phyloP scores from a whole-genome alignment of 2,329 filamentous ascomycete genomes.

The Aspergillus tubingensis region DNA sequence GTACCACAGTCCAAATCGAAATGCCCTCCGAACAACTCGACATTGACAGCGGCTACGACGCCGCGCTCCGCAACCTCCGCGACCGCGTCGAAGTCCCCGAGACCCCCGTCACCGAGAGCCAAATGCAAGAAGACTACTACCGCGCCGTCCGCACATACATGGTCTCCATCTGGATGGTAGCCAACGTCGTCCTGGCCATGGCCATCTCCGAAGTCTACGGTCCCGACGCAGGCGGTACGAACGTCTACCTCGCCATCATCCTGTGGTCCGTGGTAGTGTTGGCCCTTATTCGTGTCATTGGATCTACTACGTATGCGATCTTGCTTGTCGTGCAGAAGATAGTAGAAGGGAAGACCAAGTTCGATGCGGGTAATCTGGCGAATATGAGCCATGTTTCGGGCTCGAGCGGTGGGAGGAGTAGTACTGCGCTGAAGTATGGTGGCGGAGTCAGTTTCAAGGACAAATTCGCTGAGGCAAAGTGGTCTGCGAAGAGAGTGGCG shows the following conservation, averaged over 20 bases:
- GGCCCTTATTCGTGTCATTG: conserved; percentile 84
- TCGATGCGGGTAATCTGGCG: conserved; percentile 40
- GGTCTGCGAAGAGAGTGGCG: conserved; percentile 35
- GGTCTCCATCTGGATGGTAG: conserved; percentile 91
- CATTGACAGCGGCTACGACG: conserved; percentile 96
- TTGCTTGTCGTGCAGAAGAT: conserved; percentile 82
- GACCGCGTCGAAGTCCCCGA: conserved; percentile 82
- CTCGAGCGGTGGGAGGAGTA: conserved; percentile 21
- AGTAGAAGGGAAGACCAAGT: conserved; percentile 79
- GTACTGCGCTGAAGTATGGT: conserved; percentile 29
- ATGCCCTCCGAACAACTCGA: conserved; percentile 98
- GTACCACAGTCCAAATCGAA: conserved; percentile 83
- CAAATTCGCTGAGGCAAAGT: conserved; percentile 37
- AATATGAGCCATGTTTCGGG: conserved; percentile 24
- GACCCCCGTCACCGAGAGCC: conserved; percentile 66
- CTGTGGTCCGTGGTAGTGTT: conserved; percentile 86
- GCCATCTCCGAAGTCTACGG: conserved; percentile 83
- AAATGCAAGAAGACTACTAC: conserved; percentile 98
- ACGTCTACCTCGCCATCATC: conserved; percentile 90
- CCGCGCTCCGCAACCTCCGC: conserved; percentile 91
- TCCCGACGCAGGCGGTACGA: conserved; percentile 69
- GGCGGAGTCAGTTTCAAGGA: conserved; percentile 39
- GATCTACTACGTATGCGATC: conserved; percentile 76
- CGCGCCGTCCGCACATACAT: conserved; percentile 96
- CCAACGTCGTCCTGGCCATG: conserved; percentile 93